Evolutionary conservation across 805 yeast species (phyloP).

Genomic region (Candida parachauliodes): DNA sequence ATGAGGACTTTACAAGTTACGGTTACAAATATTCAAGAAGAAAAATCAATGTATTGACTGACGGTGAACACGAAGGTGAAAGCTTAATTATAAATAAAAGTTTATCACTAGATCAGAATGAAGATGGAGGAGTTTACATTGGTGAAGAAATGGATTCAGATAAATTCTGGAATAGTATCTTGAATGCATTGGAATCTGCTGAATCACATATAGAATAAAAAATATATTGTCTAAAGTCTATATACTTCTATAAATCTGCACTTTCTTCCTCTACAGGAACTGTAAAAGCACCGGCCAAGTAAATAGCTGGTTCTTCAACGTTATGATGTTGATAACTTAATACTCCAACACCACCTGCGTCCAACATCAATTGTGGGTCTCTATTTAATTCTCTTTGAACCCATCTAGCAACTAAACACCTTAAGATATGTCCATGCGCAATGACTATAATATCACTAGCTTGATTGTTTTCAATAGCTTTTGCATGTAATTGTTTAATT

Average conservation of each 20-base stretch:
- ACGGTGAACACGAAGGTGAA: slow-evolving; percentile 32
- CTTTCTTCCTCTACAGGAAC: slow-evolving; percentile 63
- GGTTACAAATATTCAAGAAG: slow-evolving; percentile 25
- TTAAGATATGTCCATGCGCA: slow-evolving; percentile 91
- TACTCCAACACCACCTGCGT: slow-evolving; percentile 95
- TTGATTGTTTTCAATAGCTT: slow-evolving; percentile 47
- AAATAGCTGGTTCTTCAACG: slow-evolving; percentile 82
- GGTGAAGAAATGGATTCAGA: slow-evolving; percentile 8
- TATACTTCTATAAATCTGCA: slow-evolving; percentile 8
- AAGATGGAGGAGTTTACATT: slow-evolving; percentile 9
- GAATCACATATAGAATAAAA: slow-evolving; percentile 8
- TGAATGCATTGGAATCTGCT: slow-evolving; percentile 9
- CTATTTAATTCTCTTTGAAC: slow-evolving; percentile 51
- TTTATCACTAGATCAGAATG: not conserved
- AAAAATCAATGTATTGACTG: slow-evolving; percentile 19
- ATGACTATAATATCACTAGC: slow-evolving; percentile 75
- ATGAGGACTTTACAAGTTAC: slow-evolving; percentile 15
- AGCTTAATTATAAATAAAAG: slow-evolving; percentile 12
- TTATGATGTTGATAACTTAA: slow-evolving; percentile 83
- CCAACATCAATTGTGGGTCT: slow-evolving; percentile 81
- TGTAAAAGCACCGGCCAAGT: slow-evolving; percentile 76
- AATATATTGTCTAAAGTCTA: not conserved
- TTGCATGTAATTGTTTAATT: slow-evolving; percentile 57
- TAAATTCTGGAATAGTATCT: slow-evolving; percentile 11
- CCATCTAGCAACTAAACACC: slow-evolving; percentile 92